phyloP scores from a whole-genome alignment of 2,329 filamentous ascomycete species.

The Bipolaris sorokiniana region DNA sequence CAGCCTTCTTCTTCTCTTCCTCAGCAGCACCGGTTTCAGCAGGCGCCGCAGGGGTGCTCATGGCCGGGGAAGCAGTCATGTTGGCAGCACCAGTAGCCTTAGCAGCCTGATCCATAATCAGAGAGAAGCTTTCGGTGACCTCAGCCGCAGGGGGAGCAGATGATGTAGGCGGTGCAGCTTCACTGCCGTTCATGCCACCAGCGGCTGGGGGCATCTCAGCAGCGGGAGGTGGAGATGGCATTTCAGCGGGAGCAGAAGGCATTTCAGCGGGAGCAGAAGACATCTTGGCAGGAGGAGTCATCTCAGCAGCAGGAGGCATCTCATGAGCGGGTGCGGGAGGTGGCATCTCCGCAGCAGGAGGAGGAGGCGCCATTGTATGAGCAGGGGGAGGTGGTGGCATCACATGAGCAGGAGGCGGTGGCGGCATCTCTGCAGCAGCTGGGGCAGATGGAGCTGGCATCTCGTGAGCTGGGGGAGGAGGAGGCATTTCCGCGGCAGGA shows the following conservation, averaged over 20 bases:
- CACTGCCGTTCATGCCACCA: background rate
- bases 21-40: slow-evolving; percentile 3
- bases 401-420: background rate
- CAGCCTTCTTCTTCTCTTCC: slow-evolving; percentile 7
- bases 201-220: background rate
- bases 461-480: background rate
- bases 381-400: slow-evolving; percentile 2
- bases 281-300: background rate
- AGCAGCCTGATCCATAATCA: slow-evolving; percentile 12
- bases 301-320: background rate
- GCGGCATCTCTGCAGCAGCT: background rate
- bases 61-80: background rate
- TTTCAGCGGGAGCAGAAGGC: background rate
- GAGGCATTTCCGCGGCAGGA: background rate
- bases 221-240: background rate
- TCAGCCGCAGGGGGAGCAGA: slow-evolving; percentile 3
- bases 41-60: background rate
- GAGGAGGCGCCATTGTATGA: background rate
- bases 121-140: slow-evolving; percentile 17
- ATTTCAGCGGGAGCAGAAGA: slow-evolving; percentile 1
- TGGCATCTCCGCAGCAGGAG: slow-evolving; percentile 3
- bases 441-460: background rate
- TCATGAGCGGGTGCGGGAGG: background rate
- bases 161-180: slow-evolving; percentile 5
- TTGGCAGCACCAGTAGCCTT: background rate